phyloP scores from a whole-genome alignment of 176 grass and related monocot species.

The Aegilops sharonensis region DNA sequence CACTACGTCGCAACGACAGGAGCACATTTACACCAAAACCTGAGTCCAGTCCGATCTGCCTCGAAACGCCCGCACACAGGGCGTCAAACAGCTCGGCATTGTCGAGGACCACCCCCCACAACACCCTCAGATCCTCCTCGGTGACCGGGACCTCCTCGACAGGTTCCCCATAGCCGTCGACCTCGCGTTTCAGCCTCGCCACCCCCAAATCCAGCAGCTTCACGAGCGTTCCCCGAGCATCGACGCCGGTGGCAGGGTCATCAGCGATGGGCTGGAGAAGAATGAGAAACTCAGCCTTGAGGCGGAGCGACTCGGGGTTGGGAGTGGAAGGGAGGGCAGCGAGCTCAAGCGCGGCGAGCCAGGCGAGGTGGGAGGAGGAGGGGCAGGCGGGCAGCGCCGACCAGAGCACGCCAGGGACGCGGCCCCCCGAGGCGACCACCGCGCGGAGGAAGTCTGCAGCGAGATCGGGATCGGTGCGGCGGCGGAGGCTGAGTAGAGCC shows the following conservation, averaged over 20 bases:
- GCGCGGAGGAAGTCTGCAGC: slow-evolving; percentile 57
- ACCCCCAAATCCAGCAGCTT: slow-evolving; percentile 68
- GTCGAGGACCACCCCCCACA: slow-evolving; percentile 58
- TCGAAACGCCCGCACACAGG: slow-evolving; percentile 61
- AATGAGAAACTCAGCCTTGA: slow-evolving; percentile 74
- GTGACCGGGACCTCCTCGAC: slow-evolving; percentile 29
- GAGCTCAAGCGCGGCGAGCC: slow-evolving; percentile 88
- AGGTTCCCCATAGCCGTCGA: slow-evolving; percentile 14
- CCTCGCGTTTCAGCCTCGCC: slow-evolving; percentile 52
- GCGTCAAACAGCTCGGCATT: slow-evolving; percentile 71
- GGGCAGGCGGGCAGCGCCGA: slow-evolving; percentile 53
- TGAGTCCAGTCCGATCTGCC: slow-evolving; percentile 47
- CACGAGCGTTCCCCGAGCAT: slow-evolving; percentile 38
- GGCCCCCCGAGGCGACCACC: slow-evolving; percentile 58
- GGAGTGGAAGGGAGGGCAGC: slow-evolving; percentile 33
- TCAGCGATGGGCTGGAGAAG: slow-evolving; percentile 61
- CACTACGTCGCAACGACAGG: slow-evolving; percentile 43
- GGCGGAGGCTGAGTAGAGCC: slow-evolving; percentile 79
- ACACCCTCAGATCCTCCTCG: slow-evolving; percentile 61
- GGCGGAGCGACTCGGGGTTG: slow-evolving; percentile 58
- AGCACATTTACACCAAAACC: slow-evolving; percentile 47
- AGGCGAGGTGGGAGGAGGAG: slow-evolving; percentile 83
- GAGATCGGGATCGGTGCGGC: slow-evolving; percentile 57
- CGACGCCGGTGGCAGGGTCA: slow-evolving; percentile 31
- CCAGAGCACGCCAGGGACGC: slow-evolving; percentile 68